Conservation (phyloP, 306 rosid genomes). For the Psophocarpus tetragonolobus region DNA sequence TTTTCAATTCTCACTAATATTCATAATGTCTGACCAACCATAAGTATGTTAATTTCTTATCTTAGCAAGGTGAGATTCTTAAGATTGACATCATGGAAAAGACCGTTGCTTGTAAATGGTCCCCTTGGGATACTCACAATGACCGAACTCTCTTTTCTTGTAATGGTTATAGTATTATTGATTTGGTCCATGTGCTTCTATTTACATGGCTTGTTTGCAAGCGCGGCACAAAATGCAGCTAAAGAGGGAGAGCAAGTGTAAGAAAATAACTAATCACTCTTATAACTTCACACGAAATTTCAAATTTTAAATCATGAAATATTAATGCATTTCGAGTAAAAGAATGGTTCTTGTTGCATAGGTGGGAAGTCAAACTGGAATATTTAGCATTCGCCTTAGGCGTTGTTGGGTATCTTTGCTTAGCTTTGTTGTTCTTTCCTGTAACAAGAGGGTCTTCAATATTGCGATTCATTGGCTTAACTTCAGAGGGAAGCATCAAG, state of each 20-base stretch:
- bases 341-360: constrained; percentile 33
- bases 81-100: constrained; percentile 42
- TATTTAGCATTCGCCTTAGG: constrained; percentile 47
- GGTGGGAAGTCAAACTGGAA: constrained; percentile 62
- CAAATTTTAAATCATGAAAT: background rate
- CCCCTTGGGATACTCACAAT: constrained; percentile 59
- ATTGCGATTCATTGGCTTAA: constrained; percentile 47
- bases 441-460: constrained; percentile 60
- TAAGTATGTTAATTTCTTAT: constrained; percentile 24
- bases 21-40: background rate
- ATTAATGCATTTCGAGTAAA: background rate
- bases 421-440: constrained; percentile 57
- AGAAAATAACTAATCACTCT: constrained; percentile 28
- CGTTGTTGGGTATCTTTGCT: constrained; percentile 51
- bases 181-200: constrained; percentile 57
- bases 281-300: background rate
- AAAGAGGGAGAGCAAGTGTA: constrained; percentile 40
- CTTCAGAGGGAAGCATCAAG: constrained; percentile 61
- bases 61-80: constrained; percentile 27
- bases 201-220: constrained; percentile 46
- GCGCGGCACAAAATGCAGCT: constrained; percentile 29
- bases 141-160: constrained; percentile 43
- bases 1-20: background rate
- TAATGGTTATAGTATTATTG: constrained; percentile 51
- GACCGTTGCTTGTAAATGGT: constrained; percentile 48